Percentiles rank a stretch among this genome's conserved stretches.
These are phyloP conservation scores for Olyra latifolia DNA, from an alignment of 176 grass and related monocot genomes.

Conservation along the genomic window DNA sequence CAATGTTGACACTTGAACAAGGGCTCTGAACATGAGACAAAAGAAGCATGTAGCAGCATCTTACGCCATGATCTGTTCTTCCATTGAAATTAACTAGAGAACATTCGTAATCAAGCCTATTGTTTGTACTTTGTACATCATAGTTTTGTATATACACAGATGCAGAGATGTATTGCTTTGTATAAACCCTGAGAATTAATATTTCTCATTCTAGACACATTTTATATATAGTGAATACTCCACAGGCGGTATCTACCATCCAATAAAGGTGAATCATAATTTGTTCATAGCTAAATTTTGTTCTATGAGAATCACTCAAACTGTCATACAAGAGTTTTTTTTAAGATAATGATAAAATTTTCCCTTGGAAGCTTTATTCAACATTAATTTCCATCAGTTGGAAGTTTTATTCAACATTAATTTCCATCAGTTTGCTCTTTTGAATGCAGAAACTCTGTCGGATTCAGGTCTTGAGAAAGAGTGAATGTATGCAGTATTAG, in stretches of 20 bases:
- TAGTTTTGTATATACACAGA: not conserved
- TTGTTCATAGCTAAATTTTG: not conserved
- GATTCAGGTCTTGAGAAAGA: not conserved
- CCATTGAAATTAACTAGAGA: not conserved
- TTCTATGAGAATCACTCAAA: not conserved
- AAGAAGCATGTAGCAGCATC: not conserved
- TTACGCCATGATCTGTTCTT: not conserved
- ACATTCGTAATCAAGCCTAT: not conserved
- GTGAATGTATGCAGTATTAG: not conserved
- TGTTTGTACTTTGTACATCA: not conserved
- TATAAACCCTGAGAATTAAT: not conserved
- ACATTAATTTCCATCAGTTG: not conserved
- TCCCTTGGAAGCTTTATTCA: not conserved
- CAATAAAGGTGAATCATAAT: not conserved
- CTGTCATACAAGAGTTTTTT: not conserved
- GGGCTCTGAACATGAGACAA: not conserved
- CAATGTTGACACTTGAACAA: not conserved
- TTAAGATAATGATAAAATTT: not conserved
- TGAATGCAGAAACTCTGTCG: not conserved
- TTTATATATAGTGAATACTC: not conserved
- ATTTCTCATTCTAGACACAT: not conserved
- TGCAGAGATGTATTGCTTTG: not conserved
- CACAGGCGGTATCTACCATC: not conserved
- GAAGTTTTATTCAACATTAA: not conserved
- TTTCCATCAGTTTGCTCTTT: not conserved